Evolutionary conservation across 345 rosid species (phyloP).

Genomic region (Passiflora organensis): DNA sequence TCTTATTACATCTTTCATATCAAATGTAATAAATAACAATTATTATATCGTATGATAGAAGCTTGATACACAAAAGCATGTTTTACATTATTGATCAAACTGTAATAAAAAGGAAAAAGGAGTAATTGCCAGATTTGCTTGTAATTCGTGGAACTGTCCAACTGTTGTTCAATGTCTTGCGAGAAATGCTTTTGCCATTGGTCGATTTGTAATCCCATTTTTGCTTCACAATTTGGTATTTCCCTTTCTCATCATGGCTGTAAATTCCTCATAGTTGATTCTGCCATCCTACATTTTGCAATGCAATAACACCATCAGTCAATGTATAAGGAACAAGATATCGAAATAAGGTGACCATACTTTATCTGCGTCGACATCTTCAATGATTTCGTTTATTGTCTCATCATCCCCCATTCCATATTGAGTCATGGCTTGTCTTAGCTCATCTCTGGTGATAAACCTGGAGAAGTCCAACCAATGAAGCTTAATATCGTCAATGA

Average conservation of each 20-base stretch:
- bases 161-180: too few species aligned
- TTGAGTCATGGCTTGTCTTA: slow-evolving; percentile 62
- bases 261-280: slow-evolving; percentile 69
- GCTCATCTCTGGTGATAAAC: slow-evolving; percentile 65
- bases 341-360: slow-evolving; percentile 31
- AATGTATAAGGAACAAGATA: neutral
- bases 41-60: too few species aligned
- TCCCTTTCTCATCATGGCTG: slow-evolving; percentile 76
- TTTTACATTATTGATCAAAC: too few species aligned
- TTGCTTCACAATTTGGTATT: too few species aligned
- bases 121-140: too few species aligned
- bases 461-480: slow-evolving; percentile 61
- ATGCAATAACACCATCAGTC: neutral
- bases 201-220: too few species aligned
- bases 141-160: too few species aligned
- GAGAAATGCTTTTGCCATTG: too few species aligned
- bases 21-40: too few species aligned
- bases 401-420: slow-evolving; percentile 66
- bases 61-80: too few species aligned
- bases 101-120: too few species aligned
- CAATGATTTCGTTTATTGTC: slow-evolving; percentile 68
- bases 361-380: slow-evolving; percentile 76
- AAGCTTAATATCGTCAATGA: neutral
- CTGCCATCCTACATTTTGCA: slow-evolving; percentile 59
- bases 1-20: too few species aligned